Base-by-base conservation (phyloP, 805 yeast species). In the Ogataea methanolica region DNA sequence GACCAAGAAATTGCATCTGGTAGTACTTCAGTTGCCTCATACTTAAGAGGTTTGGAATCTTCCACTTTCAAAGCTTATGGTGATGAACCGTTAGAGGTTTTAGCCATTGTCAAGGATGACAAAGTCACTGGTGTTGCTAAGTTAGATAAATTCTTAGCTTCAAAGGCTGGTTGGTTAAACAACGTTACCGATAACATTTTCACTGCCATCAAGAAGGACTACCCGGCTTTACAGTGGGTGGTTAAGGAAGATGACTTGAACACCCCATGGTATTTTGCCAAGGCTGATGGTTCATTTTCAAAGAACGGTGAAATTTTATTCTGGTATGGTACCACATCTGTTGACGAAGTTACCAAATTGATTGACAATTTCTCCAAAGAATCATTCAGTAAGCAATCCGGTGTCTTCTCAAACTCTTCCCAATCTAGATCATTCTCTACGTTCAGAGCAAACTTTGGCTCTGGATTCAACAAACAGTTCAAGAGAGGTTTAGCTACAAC, bases 111-210 rank as follows among this genome's bases (percentile, higher is more conserved):
- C 19, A 75, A 74, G 46, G 76, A 78, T 40, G 75, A 74, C 36
- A 21, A 36, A 4, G 42, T 48, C 14, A 68, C 68, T 14, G 67
- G 67, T 14, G 73, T 87, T 45, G 85, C 96, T 11, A 78, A 75
- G 42, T 71, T 94, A 52, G 96, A 88, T 66, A 89, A 88, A 70
- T 89, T 94, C 65, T 74, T 90, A 55, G 88, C 95, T 22, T 79
- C 95, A 21, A 84, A 86, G 65, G 78, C 85, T 46, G 98, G 98
- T 41, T 94, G 99, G 99, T 83, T 92, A 65, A 94, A 94, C 72
- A 92, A 92, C 55, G 97, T 94, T 46, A 86, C 96, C 49, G 99
- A 94, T 64, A 92, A 91, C 68, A 85, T 94, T 44, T 94, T 96
- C 79, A 78, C 76, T 45, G 82, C 95, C 15, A 76, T 94, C 58